Conservation (phyloP, 2,329 filamentous ascomycete genomes). For the Aspergillus caelatus region DNA sequence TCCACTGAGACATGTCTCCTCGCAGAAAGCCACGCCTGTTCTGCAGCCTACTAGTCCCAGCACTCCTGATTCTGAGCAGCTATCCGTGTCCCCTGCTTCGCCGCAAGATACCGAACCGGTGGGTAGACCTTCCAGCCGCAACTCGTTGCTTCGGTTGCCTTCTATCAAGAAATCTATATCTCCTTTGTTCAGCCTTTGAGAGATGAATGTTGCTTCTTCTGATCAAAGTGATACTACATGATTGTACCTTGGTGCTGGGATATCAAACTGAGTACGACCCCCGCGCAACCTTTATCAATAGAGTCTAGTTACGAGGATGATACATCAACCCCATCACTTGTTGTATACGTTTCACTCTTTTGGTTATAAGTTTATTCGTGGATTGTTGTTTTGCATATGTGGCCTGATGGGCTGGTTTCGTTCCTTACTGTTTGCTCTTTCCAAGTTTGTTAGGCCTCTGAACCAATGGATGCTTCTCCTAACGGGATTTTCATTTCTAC, state of each 20-base stretch:
- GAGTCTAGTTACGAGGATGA: background rate
- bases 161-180: conserved; percentile 19
- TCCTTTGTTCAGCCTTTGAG: conserved; percentile 18
- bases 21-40: conserved; percentile 12
- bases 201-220: background rate
- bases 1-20: conserved; percentile 12
- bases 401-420: background rate
- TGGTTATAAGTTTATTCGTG: background rate
- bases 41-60: background rate
- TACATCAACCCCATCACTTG: background rate
- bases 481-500: background rate
- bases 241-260: background rate
- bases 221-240: background rate
- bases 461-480: background rate
- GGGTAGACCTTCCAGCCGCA: background rate
- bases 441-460: background rate
- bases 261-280: no score
- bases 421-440: background rate
- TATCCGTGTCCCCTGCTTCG: background rate
- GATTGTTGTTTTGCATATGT: background rate
- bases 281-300: background rate
- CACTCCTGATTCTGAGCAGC: background rate
- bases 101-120: background rate
- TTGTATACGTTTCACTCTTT: background rate
- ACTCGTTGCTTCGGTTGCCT: conserved; percentile 16